Percentiles rank a stretch among this genome's conserved stretches.
These are phyloP conservation scores for Serendipita sp. DNA, from an alignment of 768 basidiomycete genomes.

Conservation along the genomic window DNA sequence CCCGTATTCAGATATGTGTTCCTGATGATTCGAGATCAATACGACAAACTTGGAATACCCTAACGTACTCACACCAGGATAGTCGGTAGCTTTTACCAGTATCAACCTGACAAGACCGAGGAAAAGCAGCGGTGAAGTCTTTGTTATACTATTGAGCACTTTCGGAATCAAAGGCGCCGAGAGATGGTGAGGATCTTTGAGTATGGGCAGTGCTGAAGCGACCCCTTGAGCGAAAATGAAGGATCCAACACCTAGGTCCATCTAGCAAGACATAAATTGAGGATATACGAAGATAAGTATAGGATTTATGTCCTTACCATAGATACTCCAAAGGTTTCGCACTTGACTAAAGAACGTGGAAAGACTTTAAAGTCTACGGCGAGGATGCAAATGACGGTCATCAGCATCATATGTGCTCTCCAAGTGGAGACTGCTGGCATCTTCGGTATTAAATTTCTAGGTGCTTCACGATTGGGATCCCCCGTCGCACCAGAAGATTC, in stretches of 20 bases:
- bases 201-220: conserved; percentile 67
- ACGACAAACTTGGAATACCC: too few relatives aligned
- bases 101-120: conserved; percentile 65
- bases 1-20: conserved; percentile 93
- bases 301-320: conserved; percentile 33
- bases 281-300: background rate
- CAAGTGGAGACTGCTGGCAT: conserved; percentile 73
- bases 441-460: conserved; percentile 14
- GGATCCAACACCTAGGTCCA: conserved; percentile 95
- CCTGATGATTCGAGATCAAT: conserved; percentile 26
- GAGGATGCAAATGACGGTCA: conserved; percentile 80
- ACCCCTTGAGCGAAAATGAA: conserved; percentile 95
- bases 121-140: conserved; percentile 45
- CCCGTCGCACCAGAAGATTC: background rate
- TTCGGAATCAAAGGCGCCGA: conserved; percentile 34
- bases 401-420: conserved; percentile 85
- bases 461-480: background rate
- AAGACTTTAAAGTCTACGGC: conserved; percentile 94
- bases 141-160: conserved; percentile 32
- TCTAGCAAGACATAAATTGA: conserved; percentile 31
- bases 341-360: conserved; percentile 75
- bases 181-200: conserved; percentile 44
- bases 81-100: conserved; percentile 82
- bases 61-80: conserved; percentile 36
- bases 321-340: conserved; percentile 89